Percentiles rank a stretch among this genome's conserved stretches.
phyloP scores from a whole-genome alignment of 768 basidiomycete genomes.

The Pisolithus sp. region DNA sequence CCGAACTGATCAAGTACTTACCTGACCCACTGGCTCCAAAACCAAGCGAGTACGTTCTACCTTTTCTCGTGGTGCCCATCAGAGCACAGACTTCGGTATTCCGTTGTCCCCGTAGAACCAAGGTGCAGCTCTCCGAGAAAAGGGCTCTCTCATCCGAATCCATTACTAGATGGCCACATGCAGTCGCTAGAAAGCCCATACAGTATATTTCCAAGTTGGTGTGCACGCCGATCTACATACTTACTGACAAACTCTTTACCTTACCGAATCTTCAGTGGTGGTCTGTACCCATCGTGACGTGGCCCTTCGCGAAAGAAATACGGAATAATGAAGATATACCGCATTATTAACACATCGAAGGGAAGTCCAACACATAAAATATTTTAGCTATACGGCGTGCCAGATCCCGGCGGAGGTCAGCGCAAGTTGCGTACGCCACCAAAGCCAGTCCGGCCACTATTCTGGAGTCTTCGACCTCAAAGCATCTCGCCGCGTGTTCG shows the following conservation, averaged over 20 bases:
- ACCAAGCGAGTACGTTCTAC: too few species aligned
- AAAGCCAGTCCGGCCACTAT: background rate
- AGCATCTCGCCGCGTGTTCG: background rate
- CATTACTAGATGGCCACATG: background rate
- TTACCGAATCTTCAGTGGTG: background rate
- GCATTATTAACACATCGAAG: background rate
- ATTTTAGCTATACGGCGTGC: background rate
- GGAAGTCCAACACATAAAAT: background rate
- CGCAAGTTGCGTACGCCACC: background rate
- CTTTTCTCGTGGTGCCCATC: too few species aligned
- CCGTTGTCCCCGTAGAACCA: too few species aligned
- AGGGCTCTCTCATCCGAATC: background rate
- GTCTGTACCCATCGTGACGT: background rate
- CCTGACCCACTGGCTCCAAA: too few species aligned
- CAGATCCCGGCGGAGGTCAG: background rate
- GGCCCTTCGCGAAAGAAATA: background rate
- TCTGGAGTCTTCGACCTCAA: background rate
- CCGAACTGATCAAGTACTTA: too few species aligned
- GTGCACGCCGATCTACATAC: background rate
- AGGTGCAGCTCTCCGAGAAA: background rate
- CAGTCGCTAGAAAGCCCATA: too few species aligned
- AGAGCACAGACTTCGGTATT: too few species aligned
- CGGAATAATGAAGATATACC: background rate
- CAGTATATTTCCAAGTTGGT: too few species aligned
- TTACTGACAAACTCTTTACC: background rate